Conservation (phyloP, 2,329 filamentous ascomycete species). For the Trichophaea hybrida region DNA sequence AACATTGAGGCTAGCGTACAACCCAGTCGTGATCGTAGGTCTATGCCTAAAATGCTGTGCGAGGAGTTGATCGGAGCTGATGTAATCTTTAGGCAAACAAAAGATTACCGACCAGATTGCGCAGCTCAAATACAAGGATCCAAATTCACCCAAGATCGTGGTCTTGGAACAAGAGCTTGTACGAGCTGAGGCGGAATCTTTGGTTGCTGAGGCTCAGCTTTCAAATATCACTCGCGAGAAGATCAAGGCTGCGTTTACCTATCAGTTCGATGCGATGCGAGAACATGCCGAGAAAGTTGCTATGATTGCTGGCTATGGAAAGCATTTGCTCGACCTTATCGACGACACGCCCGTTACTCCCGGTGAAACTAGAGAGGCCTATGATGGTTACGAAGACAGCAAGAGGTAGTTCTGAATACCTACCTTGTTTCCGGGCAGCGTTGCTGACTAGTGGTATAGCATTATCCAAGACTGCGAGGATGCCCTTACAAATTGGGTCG, state of each 20-base stretch:
- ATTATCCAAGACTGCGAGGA: constrained; percentile 99
- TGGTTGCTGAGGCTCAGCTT: constrained; percentile 92
- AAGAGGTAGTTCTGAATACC: constrained; percentile 44
- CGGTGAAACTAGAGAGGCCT: constrained; percentile 86
- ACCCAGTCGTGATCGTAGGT: constrained; percentile 84
- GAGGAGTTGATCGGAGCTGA: background rate
- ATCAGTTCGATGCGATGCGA: constrained; percentile 93
- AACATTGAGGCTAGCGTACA: constrained; percentile 98
- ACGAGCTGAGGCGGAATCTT: constrained; percentile 93
- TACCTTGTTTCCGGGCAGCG: background rate
- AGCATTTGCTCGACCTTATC: constrained; percentile 91
- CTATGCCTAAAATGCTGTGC: background rate
- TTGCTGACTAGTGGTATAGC: constrained; percentile 30
- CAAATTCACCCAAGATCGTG: constrained; percentile 92
- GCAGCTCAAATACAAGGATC: constrained; percentile 98
- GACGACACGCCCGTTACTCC: constrained; percentile 95
- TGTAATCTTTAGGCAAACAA: constrained; percentile 58
- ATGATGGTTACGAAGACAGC: constrained; percentile 95
- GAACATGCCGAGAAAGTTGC: constrained; percentile 98
- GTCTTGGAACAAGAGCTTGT: constrained; percentile 97
- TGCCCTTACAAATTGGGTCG: constrained; percentile 91
- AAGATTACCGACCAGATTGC: constrained; percentile 99
- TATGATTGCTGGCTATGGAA: constrained; percentile 93
- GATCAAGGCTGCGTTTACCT: constrained; percentile 93
- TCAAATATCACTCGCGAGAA: constrained; percentile 99